These are phyloP conservation scores for Yamadazyma dushanensis DNA, from an alignment of 1,139 yeast genomes.

Conservation along the genomic window DNA sequence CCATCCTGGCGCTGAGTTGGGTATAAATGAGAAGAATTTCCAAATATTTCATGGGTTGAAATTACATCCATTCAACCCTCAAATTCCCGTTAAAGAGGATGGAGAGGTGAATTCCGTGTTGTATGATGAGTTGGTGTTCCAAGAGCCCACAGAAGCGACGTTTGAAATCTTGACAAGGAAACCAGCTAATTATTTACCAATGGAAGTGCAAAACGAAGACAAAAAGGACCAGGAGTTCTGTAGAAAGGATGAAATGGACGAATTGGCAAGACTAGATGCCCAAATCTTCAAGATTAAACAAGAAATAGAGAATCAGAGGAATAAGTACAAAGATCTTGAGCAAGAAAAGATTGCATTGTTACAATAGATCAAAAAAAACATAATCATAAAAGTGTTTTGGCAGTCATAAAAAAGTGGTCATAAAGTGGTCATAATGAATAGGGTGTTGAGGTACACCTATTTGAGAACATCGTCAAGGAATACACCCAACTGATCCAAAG, in stretches of 20 bases:
- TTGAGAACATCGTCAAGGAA: conserved; percentile 23
- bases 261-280: conserved; percentile 67
- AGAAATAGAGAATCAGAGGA: conserved; percentile 54
- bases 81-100: conserved; percentile 35
- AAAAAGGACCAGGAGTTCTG: conserved; percentile 45
- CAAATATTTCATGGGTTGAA: conserved; percentile 87
- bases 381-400: too few relatives aligned
- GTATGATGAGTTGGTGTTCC: conserved; percentile 90
- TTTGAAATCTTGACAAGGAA: conserved; percentile 73
- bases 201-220: conserved; percentile 46
- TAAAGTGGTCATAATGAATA: conserved; percentile 3
- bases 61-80: conserved; percentile 81
- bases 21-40: conserved; percentile 77
- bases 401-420: not conserved
- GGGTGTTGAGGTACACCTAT: too few relatives aligned
- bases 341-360: conserved; percentile 44
- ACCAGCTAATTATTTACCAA: conserved; percentile 76
- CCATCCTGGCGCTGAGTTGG: conserved; percentile 67
- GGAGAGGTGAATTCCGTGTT: conserved; percentile 64
- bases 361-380: conserved; percentile 21
- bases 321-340: conserved; percentile 53
- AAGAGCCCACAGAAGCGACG: conserved; percentile 90
- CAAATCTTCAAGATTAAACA: conserved; percentile 63
- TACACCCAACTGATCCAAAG: conserved; percentile 17
- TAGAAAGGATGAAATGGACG: conserved; percentile 66